Conservation (phyloP, 306 rosid species). For the Alnus rubra region DNA sequence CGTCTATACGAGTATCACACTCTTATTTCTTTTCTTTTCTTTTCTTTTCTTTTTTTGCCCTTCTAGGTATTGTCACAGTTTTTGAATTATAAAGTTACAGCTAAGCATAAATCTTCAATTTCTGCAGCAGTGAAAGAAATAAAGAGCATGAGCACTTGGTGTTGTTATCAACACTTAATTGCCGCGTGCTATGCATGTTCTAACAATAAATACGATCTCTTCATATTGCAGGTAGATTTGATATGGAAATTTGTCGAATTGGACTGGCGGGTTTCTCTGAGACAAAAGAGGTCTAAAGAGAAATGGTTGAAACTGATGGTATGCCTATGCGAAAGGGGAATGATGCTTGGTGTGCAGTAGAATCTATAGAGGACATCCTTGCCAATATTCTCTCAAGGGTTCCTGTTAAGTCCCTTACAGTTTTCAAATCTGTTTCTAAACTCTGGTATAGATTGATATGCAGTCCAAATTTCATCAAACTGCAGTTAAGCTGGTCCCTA, state of each 20-base stretch:
- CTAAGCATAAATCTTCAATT: not conserved
- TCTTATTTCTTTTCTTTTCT: no score
- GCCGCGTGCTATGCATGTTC: not conserved
- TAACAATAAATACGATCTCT: not conserved
- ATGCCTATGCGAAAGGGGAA: not conserved
- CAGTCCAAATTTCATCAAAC: conserved; percentile 14
- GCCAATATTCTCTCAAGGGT: conserved; percentile 22
- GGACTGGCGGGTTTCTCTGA: conserved; percentile 13
- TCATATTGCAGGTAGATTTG: conserved; percentile 21
- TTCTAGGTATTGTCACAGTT: not conserved
- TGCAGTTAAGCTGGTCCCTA: conserved; percentile 24
- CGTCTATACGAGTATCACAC: not conserved
- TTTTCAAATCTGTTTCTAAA: conserved; percentile 15
- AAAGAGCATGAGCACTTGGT: not conserved
- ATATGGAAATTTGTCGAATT: conserved; percentile 3
- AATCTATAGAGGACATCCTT: conserved; percentile 18
- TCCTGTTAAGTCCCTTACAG: conserved; percentile 17
- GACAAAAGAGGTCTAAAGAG: not conserved
- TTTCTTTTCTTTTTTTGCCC: no score
- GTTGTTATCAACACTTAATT: not conserved
- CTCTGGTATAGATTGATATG: conserved; percentile 18
- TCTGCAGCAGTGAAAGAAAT: not conserved
- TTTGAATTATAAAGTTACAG: not conserved
- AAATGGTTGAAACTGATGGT: not conserved
- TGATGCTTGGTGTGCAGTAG: conserved; percentile 18